These are phyloP conservation scores for Eutypella sp. DNA, from an alignment of 2,329 filamentous ascomycete species.

Conservation along the genomic window DNA sequence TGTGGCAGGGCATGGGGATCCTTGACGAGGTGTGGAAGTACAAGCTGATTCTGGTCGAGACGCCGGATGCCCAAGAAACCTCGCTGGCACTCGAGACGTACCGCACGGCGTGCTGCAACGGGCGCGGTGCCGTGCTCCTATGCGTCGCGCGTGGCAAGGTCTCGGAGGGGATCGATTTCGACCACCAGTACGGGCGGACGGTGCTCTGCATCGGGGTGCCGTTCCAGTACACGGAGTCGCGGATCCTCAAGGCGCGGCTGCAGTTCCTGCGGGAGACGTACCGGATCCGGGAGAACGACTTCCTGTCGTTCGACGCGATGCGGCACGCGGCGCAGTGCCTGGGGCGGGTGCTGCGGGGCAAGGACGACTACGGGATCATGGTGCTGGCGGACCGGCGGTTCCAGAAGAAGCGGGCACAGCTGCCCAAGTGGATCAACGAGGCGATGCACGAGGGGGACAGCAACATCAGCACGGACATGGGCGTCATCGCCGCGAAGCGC, in stretches of 20 bases:
- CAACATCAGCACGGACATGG: slow-evolving; percentile 94
- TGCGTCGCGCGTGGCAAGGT: slow-evolving; percentile 97
- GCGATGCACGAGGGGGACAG: slow-evolving; percentile 79
- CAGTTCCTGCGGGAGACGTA: slow-evolving; percentile 98
- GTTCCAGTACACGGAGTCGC: slow-evolving; percentile 97
- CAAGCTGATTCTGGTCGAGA: slow-evolving; percentile 96
- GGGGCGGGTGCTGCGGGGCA: slow-evolving; percentile 88
- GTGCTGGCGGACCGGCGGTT: slow-evolving; percentile 92
- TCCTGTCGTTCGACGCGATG: slow-evolving; percentile 98
- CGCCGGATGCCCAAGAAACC: slow-evolving; percentile 94
- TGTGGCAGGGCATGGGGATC: slow-evolving; percentile 99
- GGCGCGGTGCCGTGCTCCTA: slow-evolving; percentile 84
- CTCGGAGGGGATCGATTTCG: slow-evolving; percentile 97
- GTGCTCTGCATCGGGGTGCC: slow-evolving; percentile 96
- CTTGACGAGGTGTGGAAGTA: slow-evolving; percentile 98
- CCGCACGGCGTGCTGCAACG: slow-evolving; percentile 95
- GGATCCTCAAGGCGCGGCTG: slow-evolving; percentile 90
- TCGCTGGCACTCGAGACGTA: slow-evolving; percentile 94
- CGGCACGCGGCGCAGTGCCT: slow-evolving; percentile 96
- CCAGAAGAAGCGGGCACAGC: slow-evolving; percentile 81
- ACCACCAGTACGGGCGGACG: slow-evolving; percentile 94
- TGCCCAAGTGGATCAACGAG: slow-evolving; percentile 96
- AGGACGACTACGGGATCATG: slow-evolving; percentile 99
- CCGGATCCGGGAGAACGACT: slow-evolving; percentile 94
- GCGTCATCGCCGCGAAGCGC: slow-evolving; percentile 79